These are phyloP conservation scores for Quercus engelmannii DNA, from an alignment of 306 rosid genomes.

Conservation along the genomic window DNA sequence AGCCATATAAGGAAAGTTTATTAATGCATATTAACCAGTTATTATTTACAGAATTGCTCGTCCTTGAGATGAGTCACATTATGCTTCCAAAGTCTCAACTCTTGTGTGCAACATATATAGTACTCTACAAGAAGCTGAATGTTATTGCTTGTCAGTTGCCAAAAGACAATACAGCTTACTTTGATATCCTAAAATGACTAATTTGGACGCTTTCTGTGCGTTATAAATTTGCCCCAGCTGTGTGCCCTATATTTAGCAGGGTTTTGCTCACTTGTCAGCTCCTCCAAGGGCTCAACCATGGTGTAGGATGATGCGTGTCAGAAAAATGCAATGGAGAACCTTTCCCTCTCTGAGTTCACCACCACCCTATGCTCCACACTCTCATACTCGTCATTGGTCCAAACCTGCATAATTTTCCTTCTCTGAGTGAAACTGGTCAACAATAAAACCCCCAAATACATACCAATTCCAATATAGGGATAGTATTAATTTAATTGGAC, in stretches of 20 bases:
- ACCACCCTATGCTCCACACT: no score
- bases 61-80: no score
- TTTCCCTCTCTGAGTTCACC: no score
- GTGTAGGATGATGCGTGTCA: slow-evolving; percentile 54
- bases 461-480: no score
- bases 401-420: no score
- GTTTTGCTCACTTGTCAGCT: slow-evolving; percentile 34
- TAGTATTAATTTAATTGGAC: no score
- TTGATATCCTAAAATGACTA: slow-evolving; percentile 31
- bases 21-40: no score
- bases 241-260: background rate
- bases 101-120: no score
- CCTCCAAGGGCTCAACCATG: slow-evolving; percentile 35
- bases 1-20: no score
- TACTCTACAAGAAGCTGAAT: background rate
- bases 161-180: background rate
- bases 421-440: background rate
- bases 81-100: no score
- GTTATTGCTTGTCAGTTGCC: background rate
- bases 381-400: no score
- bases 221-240: slow-evolving; percentile 48
- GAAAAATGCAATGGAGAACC: slow-evolving; percentile 47
- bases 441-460: background rate
- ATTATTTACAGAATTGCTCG: no score
- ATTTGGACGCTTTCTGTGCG: slow-evolving; percentile 35